Evolutionary conservation across 2,329 filamentous ascomycete species (phyloP), one percentile per base, ranked within the genome.

Genomic region (Aspergillus versicolor): DNA sequence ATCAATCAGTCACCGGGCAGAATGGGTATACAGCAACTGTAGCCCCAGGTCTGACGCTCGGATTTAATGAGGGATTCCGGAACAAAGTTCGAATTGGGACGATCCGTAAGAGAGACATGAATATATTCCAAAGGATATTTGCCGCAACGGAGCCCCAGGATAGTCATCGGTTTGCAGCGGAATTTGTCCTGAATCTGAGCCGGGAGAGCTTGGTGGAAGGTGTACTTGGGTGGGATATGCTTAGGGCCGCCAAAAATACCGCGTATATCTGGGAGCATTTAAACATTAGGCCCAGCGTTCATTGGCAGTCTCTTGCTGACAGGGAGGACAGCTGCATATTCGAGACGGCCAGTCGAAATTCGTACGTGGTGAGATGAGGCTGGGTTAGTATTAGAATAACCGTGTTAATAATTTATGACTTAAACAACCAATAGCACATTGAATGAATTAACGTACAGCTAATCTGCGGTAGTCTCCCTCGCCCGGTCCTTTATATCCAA

Each of bases 401-500:
- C 19, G 19, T 19, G 21, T 21, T 21, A 21, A 21, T 4, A 21
- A 21, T 21, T 21, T 21, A 21, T 21, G 21, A 21, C 21, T 21
- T 21, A 19, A 24, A 24, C 22, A 4, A 11, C 27, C 3, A 30
- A 1, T 4, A 30, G 3, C 0, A 30, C 9, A 30, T 30, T 1
- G 9, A 30, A 30, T 30, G 9, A 11, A 11, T 30, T 9, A 11
- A 30, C 3, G 9, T 30, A 30, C 19, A 19, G 19, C 27, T 30
- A 30, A 30, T 17, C 48, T 12, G n/a, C 4, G 1, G 30, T 37
- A 21, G 17, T 22, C 22, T 60, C 50, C 17, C 40, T 51, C 6
- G 43, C 58, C 21, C 53, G 44, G 42, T 58, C 50, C 32, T 52
- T 47, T 34, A 56, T 59, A 38, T 51, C 41, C 38, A 57, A 3